Base-by-base conservation (phyloP, 148 eudicot genomes). In the Limonium bicolor region DNA sequence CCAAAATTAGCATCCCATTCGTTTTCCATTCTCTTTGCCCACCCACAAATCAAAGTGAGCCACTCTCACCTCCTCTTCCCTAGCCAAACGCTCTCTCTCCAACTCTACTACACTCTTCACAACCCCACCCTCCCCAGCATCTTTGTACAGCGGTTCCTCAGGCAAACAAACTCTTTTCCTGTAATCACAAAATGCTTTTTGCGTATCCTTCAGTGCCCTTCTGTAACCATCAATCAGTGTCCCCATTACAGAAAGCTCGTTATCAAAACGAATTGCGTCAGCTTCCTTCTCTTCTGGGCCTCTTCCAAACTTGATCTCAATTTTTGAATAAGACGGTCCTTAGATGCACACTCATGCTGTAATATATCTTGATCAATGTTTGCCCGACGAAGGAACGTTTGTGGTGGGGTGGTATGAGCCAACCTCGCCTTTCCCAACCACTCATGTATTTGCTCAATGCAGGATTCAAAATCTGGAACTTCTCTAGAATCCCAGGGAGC, bases 81-180 rank as follows among this genome's bases (percentile, higher is more conserved):
- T 53, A 57, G 65, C 70, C 55, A 60, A 19, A 2, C 64, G 62
- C 11, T 41, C 82, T 48, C 44, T 78, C 71, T 85, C 99, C 20
- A 85, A 35, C 53, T 85, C 83, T 43, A 48, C 56, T 21, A 61
- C 46, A 24, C 74, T 85, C 62, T 78, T 58, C 20, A 92, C 78
- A 11, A 85, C 65, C 40, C 95, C 99, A 4, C 95, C 95, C 27
- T 49, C 65, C 14, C 95, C 95, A 32, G 73, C 94, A 63, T 92
- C 95, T 62, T 50, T 78, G 65, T 92, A 92, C 2, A 68, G 44
- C 4, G 95, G 88, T 46, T 78, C 90, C 58, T 78, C 83, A 1
- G 60, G 72, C 39, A 73, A 69, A 36, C 48, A 51, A 46, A 43
- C 55, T 0, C 27, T 55, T 34, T 78, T 63, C 46, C 79, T 74